A percentile compares a stretch with the other conserved stretches of the same genome.
Conservation (phyloP, 2,329 filamentous ascomycete species). For the Botrytis porri region DNA sequence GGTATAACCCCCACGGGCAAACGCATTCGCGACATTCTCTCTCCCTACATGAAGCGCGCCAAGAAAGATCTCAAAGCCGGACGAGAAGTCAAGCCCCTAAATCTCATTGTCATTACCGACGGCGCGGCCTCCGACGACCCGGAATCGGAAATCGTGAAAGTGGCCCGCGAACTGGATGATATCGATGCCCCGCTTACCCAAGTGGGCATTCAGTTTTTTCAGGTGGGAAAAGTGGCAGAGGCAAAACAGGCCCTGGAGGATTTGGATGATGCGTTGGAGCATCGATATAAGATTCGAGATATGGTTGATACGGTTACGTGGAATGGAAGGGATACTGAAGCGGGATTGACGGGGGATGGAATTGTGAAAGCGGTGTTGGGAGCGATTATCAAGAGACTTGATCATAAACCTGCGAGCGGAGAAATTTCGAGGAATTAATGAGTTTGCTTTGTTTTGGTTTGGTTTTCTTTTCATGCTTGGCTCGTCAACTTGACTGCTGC, state of each 20-base stretch:
- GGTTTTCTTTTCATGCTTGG: no score
- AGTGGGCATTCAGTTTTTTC: slow-evolving; percentile 93
- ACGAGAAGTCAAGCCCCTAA: slow-evolving; percentile 67
- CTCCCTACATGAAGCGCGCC: slow-evolving; percentile 64
- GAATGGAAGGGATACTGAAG: slow-evolving; percentile 43
- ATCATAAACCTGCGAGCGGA: slow-evolving; percentile 45
- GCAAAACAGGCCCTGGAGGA: slow-evolving; percentile 65
- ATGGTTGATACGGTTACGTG: slow-evolving; percentile 91
- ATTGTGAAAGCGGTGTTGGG: slow-evolving; percentile 84
- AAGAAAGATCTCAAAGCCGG: slow-evolving; percentile 40
- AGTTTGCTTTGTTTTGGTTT: no score
- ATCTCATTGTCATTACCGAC: slow-evolving; percentile 92
- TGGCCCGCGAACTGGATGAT: slow-evolving; percentile 68
- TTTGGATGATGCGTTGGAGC: slow-evolving; percentile 70
- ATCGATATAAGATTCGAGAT: slow-evolving; percentile 63
- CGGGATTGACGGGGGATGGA: slow-evolving; percentile 59
- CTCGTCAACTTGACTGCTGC: not conserved
- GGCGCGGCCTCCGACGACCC: slow-evolving; percentile 78
- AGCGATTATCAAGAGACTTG: slow-evolving; percentile 65
- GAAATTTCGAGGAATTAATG: slow-evolving; percentile 15
- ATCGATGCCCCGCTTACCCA: slow-evolving; percentile 74
- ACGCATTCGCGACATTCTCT: slow-evolving; percentile 68
- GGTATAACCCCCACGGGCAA: slow-evolving; percentile 73
- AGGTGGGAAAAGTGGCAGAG: slow-evolving; percentile 71
- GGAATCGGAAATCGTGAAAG: slow-evolving; percentile 62